Evolutionary conservation across 2,329 filamentous ascomycete species (phyloP).

Genomic region (Diplodia scrobiculata): DNA sequence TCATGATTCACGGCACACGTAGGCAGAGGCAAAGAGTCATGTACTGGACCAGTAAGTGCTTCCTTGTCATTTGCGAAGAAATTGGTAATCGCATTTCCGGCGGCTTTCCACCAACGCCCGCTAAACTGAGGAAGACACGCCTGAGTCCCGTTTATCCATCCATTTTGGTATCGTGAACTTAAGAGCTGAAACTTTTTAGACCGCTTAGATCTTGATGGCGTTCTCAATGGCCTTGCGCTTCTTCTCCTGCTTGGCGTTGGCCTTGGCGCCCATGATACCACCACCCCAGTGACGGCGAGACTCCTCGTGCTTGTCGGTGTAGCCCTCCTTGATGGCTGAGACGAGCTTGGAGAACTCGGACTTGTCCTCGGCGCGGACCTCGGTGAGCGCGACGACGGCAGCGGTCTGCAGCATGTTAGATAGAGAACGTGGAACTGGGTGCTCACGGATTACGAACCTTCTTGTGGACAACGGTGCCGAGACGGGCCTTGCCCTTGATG

Average conservation of each 20-base stretch:
- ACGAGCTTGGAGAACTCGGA: conserved; percentile 95
- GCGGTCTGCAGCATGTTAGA: conserved; percentile 70
- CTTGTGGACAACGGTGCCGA: conserved; percentile 99
- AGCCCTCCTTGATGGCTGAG: conserved; percentile 95
- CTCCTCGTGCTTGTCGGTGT: conserved; percentile 93
- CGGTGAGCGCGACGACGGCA: conserved; percentile 90
- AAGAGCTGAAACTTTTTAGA: conserved; percentile 61
- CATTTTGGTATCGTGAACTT: conserved; percentile 33
- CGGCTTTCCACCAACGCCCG: conserved; percentile 36
- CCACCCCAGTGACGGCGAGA: conserved; percentile 94
- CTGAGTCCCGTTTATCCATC: conserved; percentile 34
- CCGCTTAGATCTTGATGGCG: conserved; percentile 99
- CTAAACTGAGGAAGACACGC: conserved; percentile 48
- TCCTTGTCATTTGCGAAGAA: conserved; percentile 29
- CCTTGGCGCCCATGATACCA: conserved; percentile 99
- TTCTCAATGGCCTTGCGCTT: conserved; percentile 90
- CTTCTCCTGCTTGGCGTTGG: conserved; percentile 75
- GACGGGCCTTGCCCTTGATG: conserved; percentile 99
- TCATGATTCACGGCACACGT: neutral
- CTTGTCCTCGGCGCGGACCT: conserved; percentile 98
- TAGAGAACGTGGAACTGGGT: neutral
- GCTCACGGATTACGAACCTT: conserved; percentile 64
- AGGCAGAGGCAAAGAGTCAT: neutral
- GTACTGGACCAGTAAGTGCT: conserved; percentile 22
- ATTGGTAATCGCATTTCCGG: conserved; percentile 26